Evolutionary conservation across 495 filamentous ascomycete species (phyloP), one percentile per base, ranked within the genome.

Genomic region (Cenococcum geophilum): DNA sequence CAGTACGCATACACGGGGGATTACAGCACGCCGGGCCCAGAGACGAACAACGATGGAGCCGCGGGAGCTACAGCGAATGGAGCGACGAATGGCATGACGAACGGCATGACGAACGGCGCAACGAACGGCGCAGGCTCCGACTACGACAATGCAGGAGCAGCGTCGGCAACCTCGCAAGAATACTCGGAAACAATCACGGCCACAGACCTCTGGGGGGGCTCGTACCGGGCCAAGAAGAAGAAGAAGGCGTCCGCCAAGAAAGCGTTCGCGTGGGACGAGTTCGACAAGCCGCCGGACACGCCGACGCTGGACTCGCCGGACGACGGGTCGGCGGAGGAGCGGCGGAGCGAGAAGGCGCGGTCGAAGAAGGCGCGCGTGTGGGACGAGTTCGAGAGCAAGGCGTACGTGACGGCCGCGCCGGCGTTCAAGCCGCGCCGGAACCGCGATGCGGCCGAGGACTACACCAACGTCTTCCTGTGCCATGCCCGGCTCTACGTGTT

Each of bases 401-500:
- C 11, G 25, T 51, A 52, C 14, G 27, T 21, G 5, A 1, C 23
- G 4, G n/a, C 47, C 1, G 1, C 37, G 34, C 22, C 34, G 9
- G 25, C 16, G 14, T 59, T 22, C 47, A 22, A 36, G 23, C 42
- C 57, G 14, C 11, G 22, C 11, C 2, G 3, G 9, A 60, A 53
- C 12, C 55, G 12, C 4, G 27, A 55, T 6, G 14, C 37, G 22
- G 5, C 51, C 10, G 12, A 78, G 42, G 69, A 77, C 56, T 79
- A 75, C 54, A 68, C 68, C 0, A 63, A 69, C 0, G 70, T 77
- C 0, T 73, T 78, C 55, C 65, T 77, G 0, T 66, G 65, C 42
- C 74, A 77, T 58, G 73, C 69, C 5, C 45, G 55, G n/a, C 65
- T 79, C n/a, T 78, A 77, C 54, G 60, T 74, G 6, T 61, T 77